Evolutionary conservation across 1,284 basidiomycete species (phyloP), one percentile per base, ranked within the genome.

Genomic region (Tremellales sp.): DNA sequence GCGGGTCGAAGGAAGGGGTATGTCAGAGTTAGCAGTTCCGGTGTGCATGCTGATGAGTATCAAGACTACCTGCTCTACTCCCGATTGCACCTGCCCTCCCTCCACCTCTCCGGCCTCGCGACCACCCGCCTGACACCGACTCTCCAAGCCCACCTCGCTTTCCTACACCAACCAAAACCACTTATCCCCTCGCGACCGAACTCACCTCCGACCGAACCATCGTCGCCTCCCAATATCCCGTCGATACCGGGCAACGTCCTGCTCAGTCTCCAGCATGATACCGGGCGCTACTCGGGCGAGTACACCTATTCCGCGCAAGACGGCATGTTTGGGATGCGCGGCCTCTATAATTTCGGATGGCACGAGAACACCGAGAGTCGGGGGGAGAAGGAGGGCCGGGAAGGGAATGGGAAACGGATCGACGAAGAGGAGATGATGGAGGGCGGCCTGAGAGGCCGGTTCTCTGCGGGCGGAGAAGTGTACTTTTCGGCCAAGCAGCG

Each of bases 241-340:
- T 54, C 63, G 2, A 60, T 67, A 9, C 66, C 70, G 3, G 88
- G 83, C 60, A 93, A 93, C 58, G 66, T 97, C 54, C 84, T 97
- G 78, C 68, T 97, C 50, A 88, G 82, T 51, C 71, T 97, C 24
- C 91, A 97, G 70, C 88, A 94, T 60, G 91, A 97, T 64, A 82
- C 88, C 1, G 93, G 93, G 1, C 81, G 85, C 55, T 94, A 88
- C 83, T 90, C 87, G 54, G 86, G 87, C 3, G 94, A 97, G 70
- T 97, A 95, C 64, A 88, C 86, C 12, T 97, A 88, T 77, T 93
- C 89, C 53, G 86, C 89, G 0, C 87, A 93, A 58, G 93, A 97
- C 64, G 85, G 77, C 10, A 91, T 98, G 84, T 87, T 86, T 78
- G 94, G 94, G 7, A 71, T 90, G 18, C 80, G 88, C 7, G 80